A percentile compares a stretch with the other conserved stretches of the same genome.
These are phyloP conservation scores for Mycosphaerella sp. DNA, from an alignment of 2,329 filamentous ascomycete species.

Conservation along the genomic window DNA sequence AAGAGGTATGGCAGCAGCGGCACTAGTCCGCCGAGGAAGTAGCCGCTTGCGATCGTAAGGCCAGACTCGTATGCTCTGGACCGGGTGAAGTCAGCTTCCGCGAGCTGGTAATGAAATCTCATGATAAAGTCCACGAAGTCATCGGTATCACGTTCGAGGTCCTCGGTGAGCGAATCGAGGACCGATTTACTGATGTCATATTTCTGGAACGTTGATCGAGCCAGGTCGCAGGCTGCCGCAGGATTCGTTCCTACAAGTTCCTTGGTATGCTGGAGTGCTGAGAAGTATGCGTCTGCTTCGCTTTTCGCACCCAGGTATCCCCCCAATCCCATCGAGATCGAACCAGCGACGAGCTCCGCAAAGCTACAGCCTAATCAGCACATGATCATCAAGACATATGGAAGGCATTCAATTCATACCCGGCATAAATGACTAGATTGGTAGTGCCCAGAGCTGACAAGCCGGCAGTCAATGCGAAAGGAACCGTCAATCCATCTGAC, in stretches of 20 bases:
- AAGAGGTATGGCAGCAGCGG: slow-evolving; percentile 66
- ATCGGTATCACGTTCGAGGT: slow-evolving; percentile 21
- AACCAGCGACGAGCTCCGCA: slow-evolving; percentile 38
- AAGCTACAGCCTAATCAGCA: slow-evolving; percentile 17
- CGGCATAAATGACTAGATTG: slow-evolving; percentile 38
- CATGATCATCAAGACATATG: neutral
- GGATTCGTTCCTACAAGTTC: slow-evolving; percentile 37
- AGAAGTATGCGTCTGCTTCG: slow-evolving; percentile 46
- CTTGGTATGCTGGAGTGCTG: slow-evolving; percentile 42
- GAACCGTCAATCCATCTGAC: slow-evolving; percentile 39
- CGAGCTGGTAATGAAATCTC: slow-evolving; percentile 44
- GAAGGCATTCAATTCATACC: slow-evolving; percentile 9
- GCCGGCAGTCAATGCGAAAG: slow-evolving; percentile 41
- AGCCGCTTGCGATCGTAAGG: slow-evolving; percentile 60
- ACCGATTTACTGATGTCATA: slow-evolving; percentile 38
- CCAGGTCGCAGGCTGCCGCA: slow-evolving; percentile 36
- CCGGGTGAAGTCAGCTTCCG: slow-evolving; percentile 39
- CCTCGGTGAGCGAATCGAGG: slow-evolving; percentile 20
- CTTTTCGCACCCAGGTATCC: slow-evolving; percentile 45
- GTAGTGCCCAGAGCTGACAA: slow-evolving; percentile 38
- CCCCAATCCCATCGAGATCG: slow-evolving; percentile 41
- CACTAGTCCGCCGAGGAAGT: slow-evolving; percentile 65
- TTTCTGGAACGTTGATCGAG: slow-evolving; percentile 38
- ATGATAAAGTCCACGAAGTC: slow-evolving; percentile 44
- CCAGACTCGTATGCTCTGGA: slow-evolving; percentile 49